Percentiles rank a stretch among this genome's conserved stretches.
phyloP scores from a whole-genome alignment of 495 filamentous ascomycete genomes.

The Hamigera avellanea region DNA sequence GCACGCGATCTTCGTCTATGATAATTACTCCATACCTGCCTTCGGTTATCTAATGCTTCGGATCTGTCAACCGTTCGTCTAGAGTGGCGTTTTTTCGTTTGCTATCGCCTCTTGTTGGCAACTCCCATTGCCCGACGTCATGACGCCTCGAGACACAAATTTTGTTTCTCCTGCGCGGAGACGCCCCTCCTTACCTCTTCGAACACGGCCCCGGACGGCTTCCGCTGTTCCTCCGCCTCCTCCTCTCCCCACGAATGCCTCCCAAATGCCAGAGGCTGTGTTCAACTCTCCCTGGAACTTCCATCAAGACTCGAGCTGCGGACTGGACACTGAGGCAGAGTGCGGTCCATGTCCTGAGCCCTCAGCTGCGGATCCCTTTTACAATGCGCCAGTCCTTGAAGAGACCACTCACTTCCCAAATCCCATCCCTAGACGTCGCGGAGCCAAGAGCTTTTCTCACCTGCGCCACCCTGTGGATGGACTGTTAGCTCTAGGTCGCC shows the following conservation, averaged over 20 bases:
- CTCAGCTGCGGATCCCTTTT: constrained; percentile 14
- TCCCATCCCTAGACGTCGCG: constrained; percentile 23
- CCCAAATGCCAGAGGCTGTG: background rate
- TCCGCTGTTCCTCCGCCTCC: constrained; percentile 6
- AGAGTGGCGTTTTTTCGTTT: background rate
- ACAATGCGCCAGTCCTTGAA: constrained; percentile 14
- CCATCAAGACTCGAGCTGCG: background rate
- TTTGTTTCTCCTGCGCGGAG: constrained; percentile 16
- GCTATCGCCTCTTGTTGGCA: too few species aligned
- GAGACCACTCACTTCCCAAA: constrained; percentile 26
- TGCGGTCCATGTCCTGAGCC: constrained; percentile 19
- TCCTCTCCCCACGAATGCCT: background rate
- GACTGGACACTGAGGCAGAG: constrained; percentile 10
- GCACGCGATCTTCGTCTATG: background rate
- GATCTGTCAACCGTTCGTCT: background rate
- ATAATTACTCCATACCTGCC: too few species aligned
- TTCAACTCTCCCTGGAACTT: background rate
- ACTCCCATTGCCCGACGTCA: constrained; percentile 7
- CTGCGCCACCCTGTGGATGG: constrained; percentile 35
- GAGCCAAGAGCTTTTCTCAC: constrained; percentile 35
- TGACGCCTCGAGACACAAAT: constrained; percentile 26
- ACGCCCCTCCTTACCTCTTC: constrained; percentile 25
- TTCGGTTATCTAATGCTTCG: too few species aligned
- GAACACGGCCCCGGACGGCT: constrained; percentile 24
- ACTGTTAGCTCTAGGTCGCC: constrained; percentile 31